Evolutionary conservation across 2,329 filamentous ascomycete species (phyloP).

Genomic region (Pseudogymnoascus destructans): DNA sequence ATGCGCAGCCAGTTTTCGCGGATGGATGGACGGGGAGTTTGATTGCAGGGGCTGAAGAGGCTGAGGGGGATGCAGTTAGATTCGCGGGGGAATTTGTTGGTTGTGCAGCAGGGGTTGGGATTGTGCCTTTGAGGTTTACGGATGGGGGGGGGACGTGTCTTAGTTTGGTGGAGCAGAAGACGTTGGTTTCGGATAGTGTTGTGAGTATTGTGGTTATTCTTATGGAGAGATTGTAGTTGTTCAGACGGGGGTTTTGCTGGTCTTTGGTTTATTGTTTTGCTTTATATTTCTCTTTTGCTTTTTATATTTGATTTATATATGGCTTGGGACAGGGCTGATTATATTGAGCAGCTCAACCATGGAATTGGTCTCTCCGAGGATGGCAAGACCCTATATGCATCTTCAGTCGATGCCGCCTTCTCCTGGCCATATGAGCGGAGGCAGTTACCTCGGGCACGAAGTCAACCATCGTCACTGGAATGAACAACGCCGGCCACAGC

Average conservation of each 20-base stretch:
- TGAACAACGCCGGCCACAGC: slow-evolving; percentile 48
- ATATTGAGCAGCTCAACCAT: slow-evolving; percentile 37
- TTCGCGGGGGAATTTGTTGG: slow-evolving; percentile 22
- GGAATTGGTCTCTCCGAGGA: slow-evolving; percentile 41
- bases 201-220: slow-evolving; percentile 10
- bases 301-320: not conserved
- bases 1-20: slow-evolving; percentile 17
- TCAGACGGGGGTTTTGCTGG: not conserved
- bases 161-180: slow-evolving; percentile 16
- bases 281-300: not conserved
- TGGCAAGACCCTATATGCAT: slow-evolving; percentile 43
- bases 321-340: not conserved
- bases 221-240: not conserved
- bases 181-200: slow-evolving; percentile 15
- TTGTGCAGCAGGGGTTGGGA: slow-evolving; percentile 21
- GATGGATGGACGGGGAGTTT: slow-evolving; percentile 23
- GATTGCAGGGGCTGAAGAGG: slow-evolving; percentile 18
- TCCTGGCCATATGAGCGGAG: slow-evolving; percentile 51
- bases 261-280: not conserved
- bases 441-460: slow-evolving; percentile 34
- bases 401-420: slow-evolving; percentile 44
- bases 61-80: slow-evolving; percentile 26
- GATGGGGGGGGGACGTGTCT: slow-evolving; percentile 20
- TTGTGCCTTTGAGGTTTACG: slow-evolving; percentile 20
- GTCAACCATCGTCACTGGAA: slow-evolving; percentile 45